Conservation (phyloP, 2,329 filamentous ascomycete genomes). For the Talaromyces sp. region DNA sequence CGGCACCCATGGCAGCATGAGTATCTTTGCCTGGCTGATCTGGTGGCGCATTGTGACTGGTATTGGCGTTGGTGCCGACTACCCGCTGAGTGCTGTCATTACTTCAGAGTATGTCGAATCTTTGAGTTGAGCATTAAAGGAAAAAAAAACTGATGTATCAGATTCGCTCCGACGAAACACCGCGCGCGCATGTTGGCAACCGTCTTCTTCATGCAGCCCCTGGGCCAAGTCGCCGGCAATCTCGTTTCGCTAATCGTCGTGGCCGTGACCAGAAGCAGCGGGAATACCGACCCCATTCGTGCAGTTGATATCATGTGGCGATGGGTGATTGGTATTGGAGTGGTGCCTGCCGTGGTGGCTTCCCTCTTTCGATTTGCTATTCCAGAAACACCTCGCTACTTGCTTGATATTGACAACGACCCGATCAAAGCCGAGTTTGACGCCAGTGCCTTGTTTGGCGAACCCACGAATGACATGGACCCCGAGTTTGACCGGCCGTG, state of each 20-base stretch:
- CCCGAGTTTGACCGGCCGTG: slow-evolving; percentile 15
- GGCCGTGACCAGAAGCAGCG: slow-evolving; percentile 22
- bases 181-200: slow-evolving; percentile 63
- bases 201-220: slow-evolving; percentile 66
- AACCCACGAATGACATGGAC: slow-evolving; percentile 16
- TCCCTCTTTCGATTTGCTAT: slow-evolving; percentile 64
- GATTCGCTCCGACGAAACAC: slow-evolving; percentile 54
- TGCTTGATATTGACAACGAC: slow-evolving; percentile 61
- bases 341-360: slow-evolving; percentile 59
- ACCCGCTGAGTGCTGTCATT: slow-evolving; percentile 63
- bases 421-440: slow-evolving; percentile 56
- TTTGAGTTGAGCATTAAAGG: not conserved
- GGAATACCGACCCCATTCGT: slow-evolving; percentile 24
- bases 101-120: slow-evolving; percentile 56
- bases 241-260: slow-evolving; percentile 53
- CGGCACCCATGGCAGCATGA: slow-evolving; percentile 41
- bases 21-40: slow-evolving; percentile 42
- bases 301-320: slow-evolving; percentile 61
- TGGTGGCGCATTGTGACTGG: slow-evolving; percentile 48
- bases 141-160: slow-evolving; percentile 15
- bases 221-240: slow-evolving; percentile 63
- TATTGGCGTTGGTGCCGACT: slow-evolving; percentile 62
- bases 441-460: slow-evolving; percentile 56
- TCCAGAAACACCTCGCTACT: slow-evolving; percentile 62
- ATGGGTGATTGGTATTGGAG: slow-evolving; percentile 62